Conservation (phyloP, 106 monocot genomes). For the Dioscorea dumetorum region DNA sequence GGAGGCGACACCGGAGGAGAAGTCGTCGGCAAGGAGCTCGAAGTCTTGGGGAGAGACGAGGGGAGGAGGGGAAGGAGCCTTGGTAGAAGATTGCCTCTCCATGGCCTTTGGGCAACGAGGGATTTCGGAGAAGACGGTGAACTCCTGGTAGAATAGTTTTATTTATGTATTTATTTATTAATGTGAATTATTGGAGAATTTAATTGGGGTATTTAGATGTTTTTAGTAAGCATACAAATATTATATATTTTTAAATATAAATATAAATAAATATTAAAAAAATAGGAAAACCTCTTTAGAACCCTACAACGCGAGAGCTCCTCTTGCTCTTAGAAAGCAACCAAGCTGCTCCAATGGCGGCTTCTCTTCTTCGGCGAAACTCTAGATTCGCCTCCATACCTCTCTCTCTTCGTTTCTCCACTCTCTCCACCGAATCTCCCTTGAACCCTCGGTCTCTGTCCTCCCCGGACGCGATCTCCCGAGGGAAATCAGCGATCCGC, state of each 20-base stretch:
- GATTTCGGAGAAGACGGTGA: no score
- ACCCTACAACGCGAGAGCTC: no score
- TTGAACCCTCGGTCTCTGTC: background rate
- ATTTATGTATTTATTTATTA: no score
- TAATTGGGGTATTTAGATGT: no score
- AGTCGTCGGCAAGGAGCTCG: slow-evolving; percentile 60
- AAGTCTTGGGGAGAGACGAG: slow-evolving; percentile 42
- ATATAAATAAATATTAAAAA: no score
- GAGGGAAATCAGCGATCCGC: slow-evolving; percentile 29
- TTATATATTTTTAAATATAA: no score
- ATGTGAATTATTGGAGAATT: no score
- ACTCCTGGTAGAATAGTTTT: no score
- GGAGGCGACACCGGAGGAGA: slow-evolving; percentile 31
- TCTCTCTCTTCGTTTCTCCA: background rate
- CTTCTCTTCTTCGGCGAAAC: slow-evolving; percentile 3
- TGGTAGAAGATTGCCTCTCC: slow-evolving; percentile 35
- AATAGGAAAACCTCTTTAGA: no score
- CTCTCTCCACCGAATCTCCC: slow-evolving; percentile 1
- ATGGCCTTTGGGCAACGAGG: slow-evolving; percentile 4
- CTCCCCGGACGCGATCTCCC: slow-evolving; percentile 8
- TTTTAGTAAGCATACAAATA: no score
- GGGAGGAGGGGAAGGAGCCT: background rate
- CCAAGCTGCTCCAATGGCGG: slow-evolving; percentile 5
- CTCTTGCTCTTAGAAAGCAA: no score
- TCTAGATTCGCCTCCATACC: background rate